Evolutionary conservation across 768 basidiomycete species (phyloP).

Genomic region (Auricularia heimuer): DNA sequence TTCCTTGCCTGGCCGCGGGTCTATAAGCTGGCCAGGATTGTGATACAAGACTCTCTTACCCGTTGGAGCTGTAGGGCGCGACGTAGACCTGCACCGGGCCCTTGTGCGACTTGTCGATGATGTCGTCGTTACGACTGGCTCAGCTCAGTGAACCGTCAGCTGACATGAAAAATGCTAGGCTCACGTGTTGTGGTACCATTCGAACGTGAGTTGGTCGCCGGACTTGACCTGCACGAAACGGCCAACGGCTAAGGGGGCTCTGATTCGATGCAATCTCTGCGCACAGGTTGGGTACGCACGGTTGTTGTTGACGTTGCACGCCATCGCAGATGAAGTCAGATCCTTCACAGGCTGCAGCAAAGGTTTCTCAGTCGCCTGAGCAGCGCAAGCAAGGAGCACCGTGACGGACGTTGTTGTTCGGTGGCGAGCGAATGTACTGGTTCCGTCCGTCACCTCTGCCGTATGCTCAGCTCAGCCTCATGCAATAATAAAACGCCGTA

Average conservation of each 20-base stretch:
- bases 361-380: background rate
- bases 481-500: background rate
- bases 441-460: background rate
- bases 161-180: background rate
- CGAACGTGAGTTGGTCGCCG: slow-evolving; percentile 1
- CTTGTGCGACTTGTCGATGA: slow-evolving; percentile 9
- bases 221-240: background rate
- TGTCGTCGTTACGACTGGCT: slow-evolving; percentile 3
- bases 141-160: background rate
- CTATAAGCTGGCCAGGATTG: no score
- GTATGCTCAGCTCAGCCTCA: no score
- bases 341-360: slow-evolving; percentile 5
- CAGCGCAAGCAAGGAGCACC: background rate
- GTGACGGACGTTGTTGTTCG: slow-evolving; percentile 1
- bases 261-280: background rate
- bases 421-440: background rate
- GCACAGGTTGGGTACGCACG: background rate
- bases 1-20: background rate
- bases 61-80: slow-evolving; percentile 6
- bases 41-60: background rate
- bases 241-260: background rate
- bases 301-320: slow-evolving; percentile 8
- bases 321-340: slow-evolving; percentile 6
- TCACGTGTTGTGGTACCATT: slow-evolving; percentile 10
- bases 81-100: slow-evolving; percentile 8